phyloP scores from a whole-genome alignment of 441 rosid species.

The Croton laevigatus region DNA sequence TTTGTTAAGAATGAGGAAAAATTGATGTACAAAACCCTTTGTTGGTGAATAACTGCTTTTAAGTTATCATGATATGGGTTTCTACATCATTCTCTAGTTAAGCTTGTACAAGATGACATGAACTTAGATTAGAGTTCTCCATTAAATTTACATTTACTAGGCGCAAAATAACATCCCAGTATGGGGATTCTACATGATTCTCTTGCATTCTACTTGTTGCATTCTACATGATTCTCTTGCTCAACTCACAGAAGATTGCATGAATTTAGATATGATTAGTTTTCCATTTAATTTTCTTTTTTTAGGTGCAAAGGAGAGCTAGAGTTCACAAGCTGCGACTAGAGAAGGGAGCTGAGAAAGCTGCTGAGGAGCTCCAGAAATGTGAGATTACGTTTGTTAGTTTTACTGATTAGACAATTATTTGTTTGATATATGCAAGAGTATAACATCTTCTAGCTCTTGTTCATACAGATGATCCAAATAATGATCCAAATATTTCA shows the following conservation, averaged over 20 bases:
- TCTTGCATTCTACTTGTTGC: no score
- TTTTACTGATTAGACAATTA: constrained; percentile 7
- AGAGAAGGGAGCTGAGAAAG: constrained; percentile 84
- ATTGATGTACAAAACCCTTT: background rate
- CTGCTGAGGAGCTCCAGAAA: constrained; percentile 73
- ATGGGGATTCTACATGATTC: background rate
- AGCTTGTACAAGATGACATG: background rate
- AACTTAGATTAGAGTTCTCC: background rate
- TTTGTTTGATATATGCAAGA: constrained; percentile 4
- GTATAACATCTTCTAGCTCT: background rate
- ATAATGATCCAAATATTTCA: constrained; percentile 59
- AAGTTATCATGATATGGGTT: background rate
- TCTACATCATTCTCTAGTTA: background rate
- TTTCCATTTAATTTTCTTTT: background rate
- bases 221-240: background rate
- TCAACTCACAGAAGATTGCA: background rate
- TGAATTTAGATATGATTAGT: background rate
- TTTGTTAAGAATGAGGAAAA: background rate
- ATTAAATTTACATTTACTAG: constrained; percentile 29
- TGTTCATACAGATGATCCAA: constrained; percentile 67
- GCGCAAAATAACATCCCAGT: constrained; percentile 26
- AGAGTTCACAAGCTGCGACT: constrained; percentile 70
- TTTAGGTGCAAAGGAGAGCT: constrained; percentile 65
- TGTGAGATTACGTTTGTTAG: constrained; percentile 39
- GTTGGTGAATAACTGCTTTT: background rate